These are phyloP conservation scores for Adenanthera pavonina DNA, from an alignment of 306 rosid genomes.

Conservation along the genomic window DNA sequence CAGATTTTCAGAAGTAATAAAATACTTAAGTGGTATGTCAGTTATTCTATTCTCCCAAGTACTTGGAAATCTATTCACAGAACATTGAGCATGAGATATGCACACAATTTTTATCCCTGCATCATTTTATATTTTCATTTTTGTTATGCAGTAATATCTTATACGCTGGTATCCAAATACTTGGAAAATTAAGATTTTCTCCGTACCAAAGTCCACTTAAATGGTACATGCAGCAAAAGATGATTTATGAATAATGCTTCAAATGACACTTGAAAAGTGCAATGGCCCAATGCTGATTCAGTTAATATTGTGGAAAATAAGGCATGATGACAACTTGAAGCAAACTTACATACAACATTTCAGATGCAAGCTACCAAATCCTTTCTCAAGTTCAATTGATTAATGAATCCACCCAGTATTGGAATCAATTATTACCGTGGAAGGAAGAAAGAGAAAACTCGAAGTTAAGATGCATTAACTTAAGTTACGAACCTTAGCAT, in stretches of 20 bases:
- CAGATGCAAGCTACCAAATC: neutral
- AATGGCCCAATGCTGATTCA: neutral
- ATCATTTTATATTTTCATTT: neutral
- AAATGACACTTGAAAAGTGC: neutral
- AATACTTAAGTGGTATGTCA: neutral
- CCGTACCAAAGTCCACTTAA: too few relatives aligned
- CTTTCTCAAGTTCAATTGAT: neutral
- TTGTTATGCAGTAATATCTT: too few relatives aligned
- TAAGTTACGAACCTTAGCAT: constrained; percentile 75
- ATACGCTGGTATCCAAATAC: too few relatives aligned
- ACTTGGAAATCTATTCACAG: neutral
- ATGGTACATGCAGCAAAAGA: too few relatives aligned
- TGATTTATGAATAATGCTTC: neutral
- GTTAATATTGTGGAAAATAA: neutral
- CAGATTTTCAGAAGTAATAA: neutral
- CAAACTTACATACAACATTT: neutral
- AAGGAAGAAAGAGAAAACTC: neutral
- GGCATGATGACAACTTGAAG: too few relatives aligned
- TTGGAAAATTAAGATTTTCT: neutral
- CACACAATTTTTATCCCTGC: neutral
- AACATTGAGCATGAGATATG: neutral
- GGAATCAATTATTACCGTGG: neutral
- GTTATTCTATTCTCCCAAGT: neutral
- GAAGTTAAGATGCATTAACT: constrained; percentile 1
- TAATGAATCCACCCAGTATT: neutral